These are phyloP conservation scores for Rhododendron mucronatum DNA, from an alignment of 148 eudicot genomes.

Conservation along the genomic window DNA sequence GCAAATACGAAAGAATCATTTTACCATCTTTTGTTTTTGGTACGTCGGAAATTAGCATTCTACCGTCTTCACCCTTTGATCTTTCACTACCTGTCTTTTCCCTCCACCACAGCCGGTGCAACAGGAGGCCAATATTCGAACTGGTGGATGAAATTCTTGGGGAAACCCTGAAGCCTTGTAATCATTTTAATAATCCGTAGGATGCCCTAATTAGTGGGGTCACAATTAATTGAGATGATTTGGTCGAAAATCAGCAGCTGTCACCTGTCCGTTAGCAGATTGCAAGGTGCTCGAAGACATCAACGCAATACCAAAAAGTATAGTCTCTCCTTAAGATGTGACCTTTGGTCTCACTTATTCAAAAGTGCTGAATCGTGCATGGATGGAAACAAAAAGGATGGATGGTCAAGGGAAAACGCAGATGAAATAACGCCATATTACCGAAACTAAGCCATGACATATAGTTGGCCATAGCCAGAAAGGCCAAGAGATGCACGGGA, in stretches of 20 bases:
- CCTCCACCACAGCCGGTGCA: constrained; percentile 13
- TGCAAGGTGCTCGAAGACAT: constrained; percentile 71
- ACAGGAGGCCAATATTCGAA: constrained; percentile 58
- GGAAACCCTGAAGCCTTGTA: constrained; percentile 37
- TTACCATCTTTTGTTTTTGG: too few relatives aligned
- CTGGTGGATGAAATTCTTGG: constrained; percentile 52
- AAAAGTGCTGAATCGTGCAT: not conserved
- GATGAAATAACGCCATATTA: not conserved
- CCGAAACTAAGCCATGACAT: not conserved
- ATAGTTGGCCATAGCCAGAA: not conserved
- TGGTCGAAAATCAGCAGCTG: constrained; percentile 35
- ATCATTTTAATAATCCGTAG: not conserved
- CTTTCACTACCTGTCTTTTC: constrained; percentile 22
- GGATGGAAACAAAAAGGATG: not conserved
- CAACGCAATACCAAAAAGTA: constrained; percentile 19
- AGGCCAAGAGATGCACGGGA: not conserved
- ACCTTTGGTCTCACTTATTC: not conserved
- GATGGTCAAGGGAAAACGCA: not conserved
- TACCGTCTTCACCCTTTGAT: too few relatives aligned
- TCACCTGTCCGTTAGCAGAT: constrained; percentile 37
- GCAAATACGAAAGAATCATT: too few relatives aligned
- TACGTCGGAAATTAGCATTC: too few relatives aligned
- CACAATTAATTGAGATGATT: constrained; percentile 34
- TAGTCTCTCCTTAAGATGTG: too few relatives aligned
- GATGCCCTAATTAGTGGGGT: constrained; percentile 28